Percentiles rank a stretch among this genome's conserved stretches.
Conservation (phyloP, 1,284 basidiomycete species). For the Boletus holoroseus region DNA sequence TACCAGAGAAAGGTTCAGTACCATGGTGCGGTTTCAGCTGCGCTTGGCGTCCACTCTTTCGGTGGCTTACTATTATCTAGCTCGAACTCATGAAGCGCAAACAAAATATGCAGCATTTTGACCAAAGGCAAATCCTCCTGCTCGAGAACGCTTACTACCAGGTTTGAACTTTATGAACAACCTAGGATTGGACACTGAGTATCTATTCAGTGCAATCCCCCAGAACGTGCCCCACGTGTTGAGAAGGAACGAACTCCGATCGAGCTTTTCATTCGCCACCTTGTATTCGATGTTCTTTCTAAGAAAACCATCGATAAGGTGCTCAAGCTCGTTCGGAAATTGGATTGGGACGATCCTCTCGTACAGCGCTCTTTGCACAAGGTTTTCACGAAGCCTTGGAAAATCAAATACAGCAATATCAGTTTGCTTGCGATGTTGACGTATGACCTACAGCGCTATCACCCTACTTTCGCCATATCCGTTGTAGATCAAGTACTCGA, state of each 20-base stretch:
- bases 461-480: conserved; percentile 80
- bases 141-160: conserved; percentile 99
- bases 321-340: conserved; percentile 84
- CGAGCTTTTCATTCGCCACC: conserved; percentile 89
- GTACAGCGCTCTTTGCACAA: conserved; percentile 58
- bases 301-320: conserved; percentile 94
- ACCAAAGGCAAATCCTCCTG: conserved; percentile 82
- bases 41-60: not conserved
- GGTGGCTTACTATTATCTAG: conserved; percentile 37
- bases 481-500: conserved; percentile 95
- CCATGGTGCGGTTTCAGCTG: conserved; percentile 52
- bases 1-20: conserved; percentile 78
- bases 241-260: conserved; percentile 84
- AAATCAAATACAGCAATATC: conserved; percentile 88
- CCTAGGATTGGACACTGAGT: conserved; percentile 7
- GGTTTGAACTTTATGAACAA: conserved; percentile 39
- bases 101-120: conserved; percentile 87
- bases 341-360: conserved; percentile 86
- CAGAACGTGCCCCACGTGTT: conserved; percentile 81
- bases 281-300: conserved; percentile 86
- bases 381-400: conserved; percentile 95
- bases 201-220: conserved; percentile 81
- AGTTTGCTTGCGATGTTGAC: conserved; percentile 90
- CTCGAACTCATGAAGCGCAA: conserved; percentile 93
- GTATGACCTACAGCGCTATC: conserved; percentile 90